Base-by-base conservation (phyloP, 2,329 filamentous ascomycete species). In the Furcasterigmium sp. region DNA sequence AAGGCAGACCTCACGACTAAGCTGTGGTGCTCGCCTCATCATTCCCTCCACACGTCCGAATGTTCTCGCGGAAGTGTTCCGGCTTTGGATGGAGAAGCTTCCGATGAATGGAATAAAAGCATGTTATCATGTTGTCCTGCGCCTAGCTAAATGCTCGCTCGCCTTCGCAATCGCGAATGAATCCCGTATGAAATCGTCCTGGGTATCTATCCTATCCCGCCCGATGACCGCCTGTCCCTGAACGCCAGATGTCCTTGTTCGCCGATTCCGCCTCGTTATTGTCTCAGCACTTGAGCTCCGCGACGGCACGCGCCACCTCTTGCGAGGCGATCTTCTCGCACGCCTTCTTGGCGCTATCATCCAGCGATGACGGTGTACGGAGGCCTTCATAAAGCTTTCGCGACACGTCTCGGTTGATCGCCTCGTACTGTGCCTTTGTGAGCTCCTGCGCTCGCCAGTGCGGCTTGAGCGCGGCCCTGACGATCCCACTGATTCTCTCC, bases 351-450 rank as follows among this genome's bases (percentile, higher is more conserved):
- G 80, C 78, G 21, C 80, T 77, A 18, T 84, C 75, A 55, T 86
- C 78, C 23, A 93, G 73, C 19, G 71, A 64, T 17, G 73, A 65
- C 13, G 73, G 72, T 47, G 74, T 69, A 38, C 70, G 69, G 37
- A 79, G 72, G 48, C 81, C 76, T 51, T 82, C 89, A 64, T 98
- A 98, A 46, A 98, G 72, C 67, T 85, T 87, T 45, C 89, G 84
- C 34, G 89, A 96, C 26, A 97, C 83, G 47, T 86, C 84, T 49
- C 90, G 84, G 60, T 97, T 97, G 65, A 97, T 95, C 44, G 82
- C 81, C 3, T 88, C 91, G 62, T 95, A 98, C 63, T 96, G 85
- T 46, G 95, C 87, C 53, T 90, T 87, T 15, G 84, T 89, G 48
- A 97, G 76, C 32, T 47, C 48, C 53, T 85, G 84, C 34, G 84